Conservation (phyloP, 2,329 filamentous ascomycete genomes). For the Xylariaceae sp. region DNA sequence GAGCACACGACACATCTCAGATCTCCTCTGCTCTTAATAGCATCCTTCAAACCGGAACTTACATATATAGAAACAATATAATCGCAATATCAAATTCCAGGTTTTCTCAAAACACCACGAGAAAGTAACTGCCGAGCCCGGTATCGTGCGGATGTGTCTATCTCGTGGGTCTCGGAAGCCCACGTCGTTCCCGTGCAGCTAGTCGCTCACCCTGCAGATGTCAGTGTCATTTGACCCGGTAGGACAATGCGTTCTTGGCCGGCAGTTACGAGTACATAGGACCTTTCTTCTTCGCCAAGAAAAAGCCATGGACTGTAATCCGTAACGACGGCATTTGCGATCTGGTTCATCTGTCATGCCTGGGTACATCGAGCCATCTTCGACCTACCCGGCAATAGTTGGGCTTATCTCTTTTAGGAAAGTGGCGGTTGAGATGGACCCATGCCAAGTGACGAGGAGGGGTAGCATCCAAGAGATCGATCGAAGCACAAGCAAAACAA, state of each 20-base stretch:
- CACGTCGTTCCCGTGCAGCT: not conserved
- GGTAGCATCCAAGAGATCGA: not conserved
- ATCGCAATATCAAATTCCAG: too few relatives aligned
- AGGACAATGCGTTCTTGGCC: not conserved
- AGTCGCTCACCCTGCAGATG: not conserved
- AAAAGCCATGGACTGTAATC: not conserved
- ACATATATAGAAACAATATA: too few relatives aligned
- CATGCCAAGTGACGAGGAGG: constrained; percentile 2
- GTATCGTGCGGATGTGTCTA: not conserved
- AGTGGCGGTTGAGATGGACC: not conserved
- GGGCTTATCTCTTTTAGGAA: constrained; percentile 14
- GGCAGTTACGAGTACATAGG: not conserved
- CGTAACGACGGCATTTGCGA: too few relatives aligned
- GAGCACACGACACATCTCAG: too few relatives aligned
- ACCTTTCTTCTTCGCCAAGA: not conserved
- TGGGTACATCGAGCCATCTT: too few relatives aligned
- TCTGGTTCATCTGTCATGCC: too few relatives aligned
- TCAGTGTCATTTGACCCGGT: not conserved
- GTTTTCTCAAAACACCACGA: too few relatives aligned
- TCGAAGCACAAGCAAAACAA: not conserved
- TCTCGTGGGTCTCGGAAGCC: not conserved
- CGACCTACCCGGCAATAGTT: not conserved
- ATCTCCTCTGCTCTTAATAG: too few relatives aligned
- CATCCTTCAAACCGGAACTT: too few relatives aligned
- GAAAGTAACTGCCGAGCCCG: too few relatives aligned